These are phyloP conservation scores for Penicillium mononematosum DNA, from an alignment of 495 filamentous ascomycete species.

Conservation along the genomic window DNA sequence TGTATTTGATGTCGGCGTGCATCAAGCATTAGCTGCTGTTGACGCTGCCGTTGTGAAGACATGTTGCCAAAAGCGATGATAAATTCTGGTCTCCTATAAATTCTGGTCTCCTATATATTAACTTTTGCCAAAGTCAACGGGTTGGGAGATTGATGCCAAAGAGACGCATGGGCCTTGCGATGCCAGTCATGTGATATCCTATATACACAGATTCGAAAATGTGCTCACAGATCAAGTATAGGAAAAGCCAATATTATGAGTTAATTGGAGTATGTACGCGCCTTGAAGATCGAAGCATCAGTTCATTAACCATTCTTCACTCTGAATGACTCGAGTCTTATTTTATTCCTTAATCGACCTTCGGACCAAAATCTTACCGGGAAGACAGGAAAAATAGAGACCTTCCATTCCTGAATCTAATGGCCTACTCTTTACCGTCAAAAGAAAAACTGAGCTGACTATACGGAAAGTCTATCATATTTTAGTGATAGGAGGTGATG, in stretches of 20 bases:
- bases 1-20: neutral
- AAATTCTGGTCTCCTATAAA: neutral
- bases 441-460: neutral
- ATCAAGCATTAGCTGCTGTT: neutral
- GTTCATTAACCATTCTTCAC: too few species aligned
- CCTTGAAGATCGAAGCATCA: too few species aligned
- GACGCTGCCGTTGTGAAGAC: neutral
- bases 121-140: neutral
- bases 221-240: too few species aligned
- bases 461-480: neutral
- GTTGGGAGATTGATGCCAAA: neutral
- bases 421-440: neutral
- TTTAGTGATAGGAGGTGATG: neutral
- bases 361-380: neutral
- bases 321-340: too few species aligned
- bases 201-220: too few species aligned
- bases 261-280: too few species aligned
- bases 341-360: neutral
- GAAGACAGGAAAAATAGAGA: neutral
- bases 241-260: too few species aligned
- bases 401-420: neutral
- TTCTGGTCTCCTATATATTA: neutral
- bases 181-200: neutral
- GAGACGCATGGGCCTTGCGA: neutral
- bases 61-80: neutral